These are phyloP conservation scores for Linum trigynum DNA, from an alignment of 345 rosid genomes.

Conservation along the genomic window DNA sequence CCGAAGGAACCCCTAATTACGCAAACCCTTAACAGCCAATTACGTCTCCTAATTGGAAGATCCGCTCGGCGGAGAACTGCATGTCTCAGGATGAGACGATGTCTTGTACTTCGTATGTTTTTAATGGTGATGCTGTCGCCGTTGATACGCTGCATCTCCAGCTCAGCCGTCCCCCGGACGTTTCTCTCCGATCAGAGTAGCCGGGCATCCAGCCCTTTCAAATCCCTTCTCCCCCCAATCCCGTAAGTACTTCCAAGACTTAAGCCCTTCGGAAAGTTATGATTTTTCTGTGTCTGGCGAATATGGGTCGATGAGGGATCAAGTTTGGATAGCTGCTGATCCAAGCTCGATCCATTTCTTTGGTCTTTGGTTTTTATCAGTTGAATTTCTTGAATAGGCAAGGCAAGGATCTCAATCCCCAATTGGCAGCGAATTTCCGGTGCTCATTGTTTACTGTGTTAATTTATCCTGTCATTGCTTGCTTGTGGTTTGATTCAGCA, in stretches of 20 bases:
- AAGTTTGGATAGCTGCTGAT: too few relatives aligned
- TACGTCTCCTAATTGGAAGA: not conserved
- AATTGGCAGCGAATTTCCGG: not conserved
- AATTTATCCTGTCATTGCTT: not conserved
- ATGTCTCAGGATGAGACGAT: conserved; percentile 36
- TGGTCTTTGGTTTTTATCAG: not conserved
- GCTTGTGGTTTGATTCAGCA: conserved; percentile 18
- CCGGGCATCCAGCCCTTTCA: conserved; percentile 13
- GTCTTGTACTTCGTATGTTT: conserved; percentile 25
- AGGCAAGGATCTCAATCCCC: not conserved
- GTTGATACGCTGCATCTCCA: conserved; percentile 21
- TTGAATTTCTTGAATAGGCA: not conserved
- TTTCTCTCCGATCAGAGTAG: conserved; percentile 19
- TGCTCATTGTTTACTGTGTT: not conserved
- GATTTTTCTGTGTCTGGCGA: too few relatives aligned
- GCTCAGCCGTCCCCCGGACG: conserved; percentile 33
- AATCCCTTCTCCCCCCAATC: conserved; percentile 29
- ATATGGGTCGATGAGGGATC: too few relatives aligned
- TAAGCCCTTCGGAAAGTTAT: not conserved
- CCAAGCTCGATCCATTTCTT: not conserved
- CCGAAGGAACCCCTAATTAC: not conserved
- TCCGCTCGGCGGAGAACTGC: not conserved
- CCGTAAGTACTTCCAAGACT: conserved; percentile 26
- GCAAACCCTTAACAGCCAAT: not conserved
- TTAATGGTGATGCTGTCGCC: conserved; percentile 28